A percentile compares a stretch with the other conserved stretches of the same genome.
Evolutionary conservation across 768 basidiomycete genomes (phyloP).

Genomic region (Kwoniella sp.): DNA sequence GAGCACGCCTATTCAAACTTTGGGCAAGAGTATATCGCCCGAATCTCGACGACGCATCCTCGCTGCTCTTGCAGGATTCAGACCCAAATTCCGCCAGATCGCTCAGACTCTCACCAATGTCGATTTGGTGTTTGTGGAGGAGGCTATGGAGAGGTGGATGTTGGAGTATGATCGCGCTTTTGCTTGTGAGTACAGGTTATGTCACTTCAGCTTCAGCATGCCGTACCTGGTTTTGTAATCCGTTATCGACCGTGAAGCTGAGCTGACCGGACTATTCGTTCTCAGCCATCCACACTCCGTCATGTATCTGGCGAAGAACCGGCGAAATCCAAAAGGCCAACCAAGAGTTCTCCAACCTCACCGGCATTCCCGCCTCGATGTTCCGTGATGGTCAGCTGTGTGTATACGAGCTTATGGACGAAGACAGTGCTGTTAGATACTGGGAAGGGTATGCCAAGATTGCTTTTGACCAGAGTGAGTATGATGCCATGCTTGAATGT

Average conservation of each 20-base stretch:
- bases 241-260: no score
- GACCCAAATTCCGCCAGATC: slow-evolving; percentile 58
- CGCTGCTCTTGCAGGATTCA: slow-evolving; percentile 67
- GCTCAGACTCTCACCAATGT: slow-evolving; percentile 52
- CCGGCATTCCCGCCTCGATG: slow-evolving; percentile 66
- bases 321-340: slow-evolving; percentile 99
- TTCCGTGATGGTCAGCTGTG: slow-evolving; percentile 75
- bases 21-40: slow-evolving; percentile 70
- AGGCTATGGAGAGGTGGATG: slow-evolving; percentile 91
- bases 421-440: slow-evolving; percentile 93
- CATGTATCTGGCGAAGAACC: slow-evolving; percentile 93
- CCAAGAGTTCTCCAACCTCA: slow-evolving; percentile 85
- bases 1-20: slow-evolving; percentile 19
- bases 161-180: slow-evolving; percentile 87
- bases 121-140: slow-evolving; percentile 95
- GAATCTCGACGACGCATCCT: slow-evolving; percentile 90
- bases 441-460: slow-evolving; percentile 95
- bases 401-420: slow-evolving; percentile 98
- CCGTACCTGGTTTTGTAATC: no score
- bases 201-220: no score
- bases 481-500: no score
- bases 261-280: slow-evolving; percentile 60
- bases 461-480: slow-evolving; percentile 48
- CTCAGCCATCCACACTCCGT: slow-evolving; percentile 94
- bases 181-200: slow-evolving; percentile 42